Conservation (phyloP, 176 grass and related monocot genomes). For the Secale cereale region DNA sequence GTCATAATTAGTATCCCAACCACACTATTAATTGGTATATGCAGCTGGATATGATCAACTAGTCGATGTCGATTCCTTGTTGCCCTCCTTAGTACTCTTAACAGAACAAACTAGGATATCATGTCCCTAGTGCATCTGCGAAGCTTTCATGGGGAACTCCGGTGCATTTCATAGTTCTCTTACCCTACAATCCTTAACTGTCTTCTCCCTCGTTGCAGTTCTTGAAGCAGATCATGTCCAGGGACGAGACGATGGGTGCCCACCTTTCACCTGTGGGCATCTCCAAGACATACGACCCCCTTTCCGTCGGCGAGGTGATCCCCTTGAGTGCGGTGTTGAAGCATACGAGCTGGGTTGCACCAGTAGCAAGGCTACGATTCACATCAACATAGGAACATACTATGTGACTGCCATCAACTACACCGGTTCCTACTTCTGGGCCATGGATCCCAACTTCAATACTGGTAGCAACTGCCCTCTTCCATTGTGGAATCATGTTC, state of each 20-base stretch:
- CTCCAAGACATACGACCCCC: not conserved
- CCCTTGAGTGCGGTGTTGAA: not conserved
- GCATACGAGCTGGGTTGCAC: not conserved
- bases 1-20: not conserved
- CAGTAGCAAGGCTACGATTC: not conserved
- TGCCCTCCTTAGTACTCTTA: not conserved
- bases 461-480: not conserved
- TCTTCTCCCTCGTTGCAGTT: not conserved
- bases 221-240: not conserved
- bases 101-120: not conserved
- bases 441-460: not conserved
- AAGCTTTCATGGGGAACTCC: not conserved
- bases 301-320: not conserved
- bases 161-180: not conserved
- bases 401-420: too few species aligned
- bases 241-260: not conserved
- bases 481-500: not conserved
- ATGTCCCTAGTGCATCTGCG: not conserved
- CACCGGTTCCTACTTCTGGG: not conserved
- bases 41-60: not conserved
- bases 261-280: too few species aligned
- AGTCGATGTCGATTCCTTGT: not conserved
- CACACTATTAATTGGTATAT: not conserved
- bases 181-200: not conserved
- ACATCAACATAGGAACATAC: too few species aligned